Conservation (phyloP, 208 protist species). For the Crithidia brevicula region DNA sequence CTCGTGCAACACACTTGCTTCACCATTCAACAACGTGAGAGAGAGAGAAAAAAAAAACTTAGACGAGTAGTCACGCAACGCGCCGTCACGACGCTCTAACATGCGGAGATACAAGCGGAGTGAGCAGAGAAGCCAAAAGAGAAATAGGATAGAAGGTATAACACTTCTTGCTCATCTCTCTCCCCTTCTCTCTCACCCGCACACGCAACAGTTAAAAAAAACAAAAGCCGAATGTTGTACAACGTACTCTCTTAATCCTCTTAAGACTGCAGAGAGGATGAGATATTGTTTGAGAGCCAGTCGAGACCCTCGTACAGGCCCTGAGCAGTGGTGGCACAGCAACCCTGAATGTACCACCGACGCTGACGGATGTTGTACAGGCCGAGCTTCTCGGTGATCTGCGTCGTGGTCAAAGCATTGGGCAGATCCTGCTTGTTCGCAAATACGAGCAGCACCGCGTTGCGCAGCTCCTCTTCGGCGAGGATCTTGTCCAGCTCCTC, state of each 20-base stretch:
- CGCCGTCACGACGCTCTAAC: too few species aligned
- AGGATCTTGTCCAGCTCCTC: slow-evolving; percentile 97
- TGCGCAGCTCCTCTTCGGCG: slow-evolving; percentile 97
- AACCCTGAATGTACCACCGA: slow-evolving; percentile 94
- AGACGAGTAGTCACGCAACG: too few species aligned
- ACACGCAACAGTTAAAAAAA: too few species aligned
- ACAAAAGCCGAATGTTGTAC: not conserved
- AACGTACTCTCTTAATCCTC: too few species aligned
- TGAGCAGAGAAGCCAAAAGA: too few species aligned
- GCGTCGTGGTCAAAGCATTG: slow-evolving; percentile 97
- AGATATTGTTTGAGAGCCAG: slow-evolving; percentile 87
- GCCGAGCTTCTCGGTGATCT: slow-evolving; percentile 97
- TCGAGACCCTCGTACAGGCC: slow-evolving; percentile 94
- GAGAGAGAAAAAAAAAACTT: too few species aligned
- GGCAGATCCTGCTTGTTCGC: slow-evolving; percentile 99
- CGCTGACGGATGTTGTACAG: slow-evolving; percentile 93
- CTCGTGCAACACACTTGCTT: too few species aligned
- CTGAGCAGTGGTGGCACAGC: slow-evolving; percentile 92
- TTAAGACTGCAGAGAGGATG: slow-evolving; percentile 13
- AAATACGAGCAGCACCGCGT: slow-evolving; percentile 97
- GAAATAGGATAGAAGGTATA: too few species aligned
- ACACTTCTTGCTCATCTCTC: too few species aligned
- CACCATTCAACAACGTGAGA: too few species aligned
- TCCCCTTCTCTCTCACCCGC: too few species aligned
- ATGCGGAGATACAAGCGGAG: too few species aligned